Percentiles rank a stretch among this genome's conserved stretches.
phyloP scores from a whole-genome alignment of 306 rosid genomes.

The Chamaecrista fasciculata region DNA sequence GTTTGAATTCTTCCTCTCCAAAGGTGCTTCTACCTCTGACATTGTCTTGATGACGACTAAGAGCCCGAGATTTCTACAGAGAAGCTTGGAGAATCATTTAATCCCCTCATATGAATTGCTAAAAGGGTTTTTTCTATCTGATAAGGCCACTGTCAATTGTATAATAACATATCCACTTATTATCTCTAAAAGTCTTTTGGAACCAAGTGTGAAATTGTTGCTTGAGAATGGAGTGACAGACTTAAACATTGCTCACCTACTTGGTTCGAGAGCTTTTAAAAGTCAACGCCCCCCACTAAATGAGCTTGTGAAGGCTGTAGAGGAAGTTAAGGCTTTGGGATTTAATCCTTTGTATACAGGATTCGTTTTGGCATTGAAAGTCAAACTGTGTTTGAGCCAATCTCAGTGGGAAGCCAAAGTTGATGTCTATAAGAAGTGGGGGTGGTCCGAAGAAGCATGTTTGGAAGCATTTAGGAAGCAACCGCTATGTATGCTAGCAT shows the following conservation, averaged over 20 bases:
- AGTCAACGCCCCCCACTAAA: background rate
- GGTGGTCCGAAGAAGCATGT: constrained; percentile 48
- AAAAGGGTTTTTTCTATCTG: background rate
- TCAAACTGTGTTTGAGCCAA: constrained; percentile 23
- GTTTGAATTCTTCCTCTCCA: constrained; percentile 29
- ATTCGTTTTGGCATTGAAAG: constrained; percentile 36
- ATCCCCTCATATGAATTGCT: constrained; percentile 13
- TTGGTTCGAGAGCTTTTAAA: background rate
- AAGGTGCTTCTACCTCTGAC: constrained; percentile 26
- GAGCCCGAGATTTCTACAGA: background rate
- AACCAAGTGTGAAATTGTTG: background rate
- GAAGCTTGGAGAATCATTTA: background rate
- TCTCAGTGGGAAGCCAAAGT: constrained; percentile 43
- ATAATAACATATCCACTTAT: background rate
- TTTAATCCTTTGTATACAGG: constrained; percentile 22
- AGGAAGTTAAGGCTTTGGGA: constrained; percentile 42
- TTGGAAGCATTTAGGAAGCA: constrained; percentile 32
- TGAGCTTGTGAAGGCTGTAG: background rate
- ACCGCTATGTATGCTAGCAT: constrained; percentile 40
- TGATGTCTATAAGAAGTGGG: constrained; percentile 47
- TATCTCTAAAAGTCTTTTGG: background rate
- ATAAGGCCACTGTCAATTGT: background rate
- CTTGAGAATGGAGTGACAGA: constrained; percentile 1
- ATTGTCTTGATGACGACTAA: background rate
- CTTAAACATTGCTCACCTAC: background rate